Evolutionary conservation across 169 alveolate genomes (phyloP).

Genomic region (Theileria luwenshuni): DNA sequence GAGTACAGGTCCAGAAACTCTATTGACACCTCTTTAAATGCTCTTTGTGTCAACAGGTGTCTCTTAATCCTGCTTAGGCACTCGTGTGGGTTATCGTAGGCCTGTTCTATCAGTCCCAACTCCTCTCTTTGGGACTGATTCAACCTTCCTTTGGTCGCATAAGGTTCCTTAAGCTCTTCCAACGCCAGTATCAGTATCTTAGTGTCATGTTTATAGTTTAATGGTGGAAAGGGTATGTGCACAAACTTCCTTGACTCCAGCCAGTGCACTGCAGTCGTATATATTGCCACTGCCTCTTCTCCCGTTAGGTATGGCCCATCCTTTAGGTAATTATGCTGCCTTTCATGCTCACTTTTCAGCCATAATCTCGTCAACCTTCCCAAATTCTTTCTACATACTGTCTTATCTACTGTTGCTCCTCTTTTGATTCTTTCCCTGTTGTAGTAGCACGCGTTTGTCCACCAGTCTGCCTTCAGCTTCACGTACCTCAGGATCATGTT

Average conservation of each 20-base stretch:
- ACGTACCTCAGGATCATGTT: constrained; percentile 96
- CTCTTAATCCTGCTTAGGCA: constrained; percentile 98
- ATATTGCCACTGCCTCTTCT: constrained; percentile 99
- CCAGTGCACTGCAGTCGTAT: constrained; percentile 99
- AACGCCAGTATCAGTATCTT: constrained; percentile 96
- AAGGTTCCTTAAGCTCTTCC: constrained; percentile 98
- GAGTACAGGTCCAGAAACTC: constrained; percentile 98
- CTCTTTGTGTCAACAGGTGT: constrained; percentile 97
- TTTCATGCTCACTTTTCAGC: constrained; percentile 97
- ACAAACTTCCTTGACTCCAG: constrained; percentile 96
- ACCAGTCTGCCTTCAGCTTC: constrained; percentile 99
- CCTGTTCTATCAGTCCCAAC: constrained; percentile 98
- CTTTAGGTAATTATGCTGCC: constrained; percentile 98
- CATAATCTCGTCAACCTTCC: constrained; percentile 99
- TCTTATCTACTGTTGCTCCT: constrained; percentile 99
- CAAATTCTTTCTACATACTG: constrained; percentile 98
- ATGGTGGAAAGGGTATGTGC: constrained; percentile 99
- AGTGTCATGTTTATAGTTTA: constrained; percentile 99
- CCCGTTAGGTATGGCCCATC: constrained; percentile 98
- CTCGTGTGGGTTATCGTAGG: constrained; percentile 99
- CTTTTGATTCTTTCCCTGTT: constrained; percentile 99
- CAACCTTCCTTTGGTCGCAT: constrained; percentile 93
- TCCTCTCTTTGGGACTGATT: constrained; percentile 99
- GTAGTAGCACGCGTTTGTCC: constrained; percentile 99
- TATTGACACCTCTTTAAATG: constrained; percentile 97